phyloP scores from a whole-genome alignment of 257 asterid species.

The Mitragyna speciosa region DNA sequence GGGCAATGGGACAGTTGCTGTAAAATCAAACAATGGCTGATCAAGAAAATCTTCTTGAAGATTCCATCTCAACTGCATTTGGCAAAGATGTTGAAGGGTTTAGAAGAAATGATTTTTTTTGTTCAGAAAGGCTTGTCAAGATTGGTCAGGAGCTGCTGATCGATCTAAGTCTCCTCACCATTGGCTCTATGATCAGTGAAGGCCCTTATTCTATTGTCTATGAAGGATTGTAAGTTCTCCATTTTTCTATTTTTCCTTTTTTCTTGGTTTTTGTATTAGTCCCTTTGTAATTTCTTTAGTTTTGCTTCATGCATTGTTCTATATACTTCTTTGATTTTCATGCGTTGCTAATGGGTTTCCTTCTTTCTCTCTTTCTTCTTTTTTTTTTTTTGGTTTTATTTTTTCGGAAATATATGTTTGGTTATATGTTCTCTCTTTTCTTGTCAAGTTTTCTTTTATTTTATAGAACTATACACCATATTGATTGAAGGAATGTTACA shows the following conservation, averaged over 20 bases:
- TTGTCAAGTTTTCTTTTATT: not conserved
- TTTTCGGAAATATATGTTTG: not conserved
- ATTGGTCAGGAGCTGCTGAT: conserved; percentile 40
- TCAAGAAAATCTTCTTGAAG: conserved; percentile 22
- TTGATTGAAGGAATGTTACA: not conserved
- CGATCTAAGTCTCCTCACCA: conserved; percentile 36
- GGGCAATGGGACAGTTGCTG: conserved; percentile 21
- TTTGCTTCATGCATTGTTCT: conserved; percentile 11
- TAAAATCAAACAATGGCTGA: conserved; percentile 29
- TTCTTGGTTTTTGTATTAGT: no score
- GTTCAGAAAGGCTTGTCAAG: conserved; percentile 15
- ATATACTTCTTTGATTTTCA: not conserved
- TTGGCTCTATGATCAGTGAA: conserved; percentile 52
- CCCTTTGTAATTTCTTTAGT: not conserved
- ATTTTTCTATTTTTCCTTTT: not conserved
- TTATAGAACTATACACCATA: not conserved
- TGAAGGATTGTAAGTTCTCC: conserved; percentile 51
- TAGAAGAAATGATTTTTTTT: conserved; percentile 19
- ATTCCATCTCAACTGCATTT: conserved; percentile 20
- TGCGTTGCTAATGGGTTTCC: conserved; percentile 1
- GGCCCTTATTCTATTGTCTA: conserved; percentile 50
- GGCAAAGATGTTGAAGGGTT: conserved; percentile 13
- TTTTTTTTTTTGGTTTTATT: not conserved
- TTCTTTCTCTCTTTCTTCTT: no score
- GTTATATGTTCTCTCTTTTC: not conserved